Evolutionary conservation across 805 yeast genomes (phyloP).

Genomic region (Cyberlindnera maritima): DNA sequence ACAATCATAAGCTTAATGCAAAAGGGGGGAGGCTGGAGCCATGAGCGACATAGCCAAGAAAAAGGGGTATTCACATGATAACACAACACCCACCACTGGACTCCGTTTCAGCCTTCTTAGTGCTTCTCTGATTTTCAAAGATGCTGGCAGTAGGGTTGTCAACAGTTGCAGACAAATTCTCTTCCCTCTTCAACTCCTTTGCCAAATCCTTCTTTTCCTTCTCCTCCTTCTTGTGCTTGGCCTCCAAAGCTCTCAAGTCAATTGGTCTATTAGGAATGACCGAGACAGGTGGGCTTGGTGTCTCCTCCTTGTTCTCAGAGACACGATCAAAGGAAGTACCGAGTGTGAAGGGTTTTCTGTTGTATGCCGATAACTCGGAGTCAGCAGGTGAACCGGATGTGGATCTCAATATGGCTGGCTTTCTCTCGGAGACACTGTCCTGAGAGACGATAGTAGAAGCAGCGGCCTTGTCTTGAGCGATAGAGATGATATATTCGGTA

Average conservation of each 20-base stretch:
- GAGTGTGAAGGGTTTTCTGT: slow-evolving; percentile 11
- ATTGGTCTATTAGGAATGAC: slow-evolving; percentile 1
- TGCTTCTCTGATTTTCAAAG: not conserved
- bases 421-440: not conserved
- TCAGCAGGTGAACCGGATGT: not conserved
- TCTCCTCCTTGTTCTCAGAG: not conserved
- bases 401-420: not conserved
- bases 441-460: not conserved
- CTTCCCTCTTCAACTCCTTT: not conserved
- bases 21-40: too few species aligned
- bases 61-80: slow-evolving; percentile 4
- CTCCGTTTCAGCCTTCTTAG: not conserved
- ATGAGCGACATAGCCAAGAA: too few species aligned
- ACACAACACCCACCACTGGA: slow-evolving; percentile 7
- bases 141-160: not conserved
- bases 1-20: too few species aligned
- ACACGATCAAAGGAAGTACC: slow-evolving; percentile 11
- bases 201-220: not conserved
- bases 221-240: slow-evolving; percentile 1
- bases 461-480: not conserved
- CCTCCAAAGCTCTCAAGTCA: slow-evolving; percentile 1
- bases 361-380: not conserved
- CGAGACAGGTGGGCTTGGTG: not conserved
- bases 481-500: slow-evolving; percentile 3
- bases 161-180: not conserved